Base-by-base conservation (phyloP, 202 grass and related monocot genomes). In the Schoenoplectus tabernaemontani region DNA sequence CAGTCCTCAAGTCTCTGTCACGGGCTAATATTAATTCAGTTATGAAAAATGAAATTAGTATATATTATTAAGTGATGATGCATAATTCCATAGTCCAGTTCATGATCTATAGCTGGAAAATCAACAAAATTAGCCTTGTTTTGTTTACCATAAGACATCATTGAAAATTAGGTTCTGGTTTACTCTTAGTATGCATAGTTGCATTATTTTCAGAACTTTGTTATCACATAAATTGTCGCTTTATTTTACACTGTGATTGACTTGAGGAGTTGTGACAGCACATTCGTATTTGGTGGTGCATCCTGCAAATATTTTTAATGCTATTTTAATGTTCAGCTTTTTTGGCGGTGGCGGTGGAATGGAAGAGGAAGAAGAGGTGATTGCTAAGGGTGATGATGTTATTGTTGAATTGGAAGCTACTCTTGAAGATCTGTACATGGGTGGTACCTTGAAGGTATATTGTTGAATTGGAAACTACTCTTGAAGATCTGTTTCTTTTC, bases 401-500 rank as follows among this genome's bases (percentile, higher is more conserved):
- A 73, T 95, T 62, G 91, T 99, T 89, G 96, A 99, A 83, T 85
- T 99, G 76, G 96, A 99, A 77, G 92, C 90, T 83, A 92, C 92
- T 38, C 78, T 98, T 53, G 96, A 98, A 83, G 96, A 95, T 85
- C 59, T 98, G 72, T 98, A 98, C 85, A 92, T 98, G 91, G 96
- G 96, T 38, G 96, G 96, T 80, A 89, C 96, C 34, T 80, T 99
- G 60, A 92, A 99, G 89, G 96, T 99, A 92, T n/a, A 32, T 50
- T 74, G 5, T 74, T 53, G n/a, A n/a, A n/a, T n/a, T n/a, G n/a
- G n/a, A n/a, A n/a, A n/a, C n/a, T n/a, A n/a, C n/a, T n/a, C n/a
- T n/a, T n/a, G n/a, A n/a, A n/a, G n/a, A n/a, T 32, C 5, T 51
- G 46, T 53, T 33, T 33, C 26, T 36, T 73, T 73, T 73, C 46